Conservation (phyloP, 768 basidiomycete genomes). For the Suillus paluster region DNA sequence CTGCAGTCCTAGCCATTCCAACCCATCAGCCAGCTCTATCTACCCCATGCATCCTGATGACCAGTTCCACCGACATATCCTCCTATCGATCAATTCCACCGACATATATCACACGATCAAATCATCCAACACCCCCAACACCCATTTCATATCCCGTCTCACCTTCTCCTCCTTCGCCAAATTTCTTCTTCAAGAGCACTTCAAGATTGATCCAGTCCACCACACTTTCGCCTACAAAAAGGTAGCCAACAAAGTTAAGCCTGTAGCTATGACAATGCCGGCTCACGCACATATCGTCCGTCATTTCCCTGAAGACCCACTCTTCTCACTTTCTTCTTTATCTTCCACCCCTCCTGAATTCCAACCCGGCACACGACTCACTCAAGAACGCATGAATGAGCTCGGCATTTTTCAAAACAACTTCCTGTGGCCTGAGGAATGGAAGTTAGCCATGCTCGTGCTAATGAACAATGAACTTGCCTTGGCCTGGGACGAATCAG, state of each 20-base stretch:
- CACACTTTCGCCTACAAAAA: slow-evolving; percentile 34
- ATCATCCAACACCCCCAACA: too few relatives aligned
- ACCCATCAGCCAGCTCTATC: too few relatives aligned
- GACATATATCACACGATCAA: too few relatives aligned
- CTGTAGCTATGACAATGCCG: slow-evolving; percentile 33
- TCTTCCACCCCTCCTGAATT: neutral
- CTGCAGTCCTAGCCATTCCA: too few relatives aligned
- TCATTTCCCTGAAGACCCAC: slow-evolving; percentile 41
- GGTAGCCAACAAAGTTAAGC: slow-evolving; percentile 35
- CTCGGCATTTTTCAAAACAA: neutral
- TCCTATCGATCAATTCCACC: too few relatives aligned
- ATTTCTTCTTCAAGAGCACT: too few relatives aligned
- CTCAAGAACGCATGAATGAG: neutral
- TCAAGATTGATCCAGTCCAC: neutral
- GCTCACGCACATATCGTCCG: slow-evolving; percentile 37
- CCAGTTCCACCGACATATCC: too few relatives aligned
- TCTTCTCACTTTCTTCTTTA: slow-evolving; percentile 16
- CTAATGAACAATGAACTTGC: slow-evolving; percentile 34
- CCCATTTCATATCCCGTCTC: too few relatives aligned
- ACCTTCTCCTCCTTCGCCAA: too few relatives aligned
- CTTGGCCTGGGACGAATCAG: slow-evolving; percentile 44
- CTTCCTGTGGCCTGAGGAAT: slow-evolving; percentile 13
- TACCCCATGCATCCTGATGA: too few relatives aligned
- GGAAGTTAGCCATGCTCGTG: slow-evolving; percentile 18
- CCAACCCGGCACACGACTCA: neutral